Evolutionary conservation across 73 alveolate genomes (phyloP).

Genomic region (Halteria grandinella): DNA sequence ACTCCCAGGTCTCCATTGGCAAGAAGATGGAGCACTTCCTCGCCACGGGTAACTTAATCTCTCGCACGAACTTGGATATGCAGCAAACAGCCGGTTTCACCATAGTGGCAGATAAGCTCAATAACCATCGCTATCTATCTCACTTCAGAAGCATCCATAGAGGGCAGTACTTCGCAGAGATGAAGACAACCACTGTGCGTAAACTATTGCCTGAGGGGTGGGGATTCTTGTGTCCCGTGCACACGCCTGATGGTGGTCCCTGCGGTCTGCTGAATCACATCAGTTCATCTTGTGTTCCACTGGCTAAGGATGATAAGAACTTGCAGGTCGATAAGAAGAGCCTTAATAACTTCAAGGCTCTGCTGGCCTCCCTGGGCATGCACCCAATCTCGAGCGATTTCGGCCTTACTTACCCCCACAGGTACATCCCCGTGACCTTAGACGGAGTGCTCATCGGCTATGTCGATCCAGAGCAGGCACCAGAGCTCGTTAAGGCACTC

Average conservation of each 20-base stretch:
- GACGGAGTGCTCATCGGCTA: constrained; percentile 96
- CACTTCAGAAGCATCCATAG: constrained; percentile 99
- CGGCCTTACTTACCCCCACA: constrained; percentile 64
- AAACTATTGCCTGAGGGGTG: constrained; percentile 98
- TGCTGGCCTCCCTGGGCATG: constrained; percentile 88
- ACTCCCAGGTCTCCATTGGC: constrained; percentile 89
- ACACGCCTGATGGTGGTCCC: constrained; percentile 99
- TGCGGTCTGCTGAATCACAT: constrained; percentile 98
- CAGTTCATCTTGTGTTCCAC: constrained; percentile 85
- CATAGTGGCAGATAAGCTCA: constrained; percentile 98
- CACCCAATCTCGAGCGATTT: constrained; percentile 80
- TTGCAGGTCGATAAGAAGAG: constrained; percentile 56
- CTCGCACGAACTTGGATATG: constrained; percentile 97
- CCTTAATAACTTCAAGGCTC: constrained; percentile 64
- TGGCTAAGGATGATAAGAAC: constrained; percentile 76
- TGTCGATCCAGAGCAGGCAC: constrained; percentile 77
- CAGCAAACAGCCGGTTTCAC: constrained; percentile 96
- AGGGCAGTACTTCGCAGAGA: constrained; percentile 98
- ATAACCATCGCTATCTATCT: constrained; percentile 94
- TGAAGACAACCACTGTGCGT: constrained; percentile 98
- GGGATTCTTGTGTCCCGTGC: constrained; percentile 99
- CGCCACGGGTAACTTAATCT: constrained; percentile 98
- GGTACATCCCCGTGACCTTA: constrained; percentile 81
- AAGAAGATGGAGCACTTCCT: constrained; percentile 97
- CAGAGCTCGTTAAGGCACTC: constrained; percentile 66